Percentiles rank a stretch among this genome's conserved stretches.
Conservation (phyloP, 768 basidiomycete species). For the Trametes cinnabarina region DNA sequence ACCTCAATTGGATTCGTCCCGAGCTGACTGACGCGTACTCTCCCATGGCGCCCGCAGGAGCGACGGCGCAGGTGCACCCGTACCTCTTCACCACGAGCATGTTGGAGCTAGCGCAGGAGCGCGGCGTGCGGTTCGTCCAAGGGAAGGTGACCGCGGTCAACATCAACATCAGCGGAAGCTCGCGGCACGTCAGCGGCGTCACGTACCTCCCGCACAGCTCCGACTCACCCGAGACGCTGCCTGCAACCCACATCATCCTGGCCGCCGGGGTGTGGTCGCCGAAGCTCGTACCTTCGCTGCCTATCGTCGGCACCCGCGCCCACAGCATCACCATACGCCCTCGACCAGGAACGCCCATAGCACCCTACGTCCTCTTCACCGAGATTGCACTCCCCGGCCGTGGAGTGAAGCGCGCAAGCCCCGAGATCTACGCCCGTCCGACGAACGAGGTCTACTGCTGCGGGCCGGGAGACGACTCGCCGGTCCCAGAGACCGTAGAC, state of each 20-base stretch:
- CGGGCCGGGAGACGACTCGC: conserved; percentile 71
- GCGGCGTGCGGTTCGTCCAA: conserved; percentile 47
- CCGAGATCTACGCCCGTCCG: conserved; percentile 74
- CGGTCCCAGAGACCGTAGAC: conserved; percentile 69
- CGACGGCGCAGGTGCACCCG: conserved; percentile 78
- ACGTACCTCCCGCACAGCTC: conserved; percentile 30
- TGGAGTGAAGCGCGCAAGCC: conserved; percentile 36
- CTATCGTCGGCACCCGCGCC: conserved; percentile 62
- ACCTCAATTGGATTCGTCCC: conserved; percentile 36
- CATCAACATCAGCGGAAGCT: conserved; percentile 34
- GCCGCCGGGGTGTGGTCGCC: conserved; percentile 90
- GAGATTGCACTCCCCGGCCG: conserved; percentile 50
- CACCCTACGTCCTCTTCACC: conserved; percentile 83
- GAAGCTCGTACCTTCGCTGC: conserved; percentile 50
- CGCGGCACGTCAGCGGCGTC: conserved; percentile 45
- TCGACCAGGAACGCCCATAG: conserved; percentile 41
- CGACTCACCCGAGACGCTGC: conserved; percentile 35
- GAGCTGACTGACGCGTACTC: conserved; percentile 61
- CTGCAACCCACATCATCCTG: conserved; percentile 69
- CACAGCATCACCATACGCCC: conserved; percentile 71
- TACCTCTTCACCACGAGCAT: conserved; percentile 72
- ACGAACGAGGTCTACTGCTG: conserved; percentile 73
- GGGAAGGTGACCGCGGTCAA: conserved; percentile 49
- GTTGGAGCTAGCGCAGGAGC: conserved; percentile 58
- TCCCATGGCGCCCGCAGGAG: conserved; percentile 53